Base-by-base conservation (phyloP, 129 eudicot genomes). In the Deinandra increscens region DNA sequence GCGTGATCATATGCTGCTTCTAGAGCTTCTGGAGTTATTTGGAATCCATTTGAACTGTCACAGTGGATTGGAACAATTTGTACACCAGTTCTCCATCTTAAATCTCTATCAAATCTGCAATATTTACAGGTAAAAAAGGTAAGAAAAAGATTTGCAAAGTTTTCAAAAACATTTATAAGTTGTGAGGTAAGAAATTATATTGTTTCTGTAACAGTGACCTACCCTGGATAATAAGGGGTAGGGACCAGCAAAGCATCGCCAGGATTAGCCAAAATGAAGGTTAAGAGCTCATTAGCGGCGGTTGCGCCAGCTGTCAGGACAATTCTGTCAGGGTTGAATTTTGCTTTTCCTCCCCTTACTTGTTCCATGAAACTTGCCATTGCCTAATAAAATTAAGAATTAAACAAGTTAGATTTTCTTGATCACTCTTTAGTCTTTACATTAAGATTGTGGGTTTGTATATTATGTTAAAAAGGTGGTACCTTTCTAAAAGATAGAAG, bases 221-320 rank as follows among this genome's bases (percentile, higher is more conserved):
- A 89, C 98, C 98, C 98, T 62, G 98, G 98, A 82, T 93, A 93
- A 65, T 93, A 93, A 44, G 98, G 98, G 55, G 95, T 93, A n/a
- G 98, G 98, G 59, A 93, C 84, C 26, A 93, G 72, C 84, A 93
- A 83, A 64, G 97, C 98, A 63, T 93, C 97, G 0, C 98, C 98
- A 2, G 97, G 95, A 75, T 93, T 78, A 17, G 98, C 98, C 48
- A 93, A 64, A 74, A 93, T 93, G 89, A 93, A 93, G 37, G 98
- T 93, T 43, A 93, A 62, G 4, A 93, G 91, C 67, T 93, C 98
- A 31, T 93, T 93, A 43, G 98, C 98, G 1, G 98, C 98, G 26
- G 98, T 93, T 42, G 98, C 98, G 2, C 98, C 98, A 0, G 98
- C 98, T 0, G 98, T 93, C 49, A 93, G 78, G 41, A 93, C 98